phyloP scores from a whole-genome alignment of 345 rosid species.

The Linum trigynum region DNA sequence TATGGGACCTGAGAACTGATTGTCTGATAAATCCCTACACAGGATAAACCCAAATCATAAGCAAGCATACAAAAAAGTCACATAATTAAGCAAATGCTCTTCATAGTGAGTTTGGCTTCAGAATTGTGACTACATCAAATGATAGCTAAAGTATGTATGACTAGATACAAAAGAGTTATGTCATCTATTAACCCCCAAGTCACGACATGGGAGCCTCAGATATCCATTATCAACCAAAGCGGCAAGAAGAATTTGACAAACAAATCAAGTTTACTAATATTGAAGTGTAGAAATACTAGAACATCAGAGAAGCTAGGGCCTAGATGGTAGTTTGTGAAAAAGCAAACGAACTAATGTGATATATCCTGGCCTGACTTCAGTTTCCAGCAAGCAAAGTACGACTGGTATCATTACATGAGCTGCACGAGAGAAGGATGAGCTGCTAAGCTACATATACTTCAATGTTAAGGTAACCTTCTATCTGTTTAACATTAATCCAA shows the following conservation, averaged over 20 bases:
- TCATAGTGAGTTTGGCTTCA: background rate
- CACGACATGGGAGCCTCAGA: background rate
- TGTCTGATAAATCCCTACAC: constrained; percentile 78
- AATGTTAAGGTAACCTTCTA: no score
- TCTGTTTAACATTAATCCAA: no score
- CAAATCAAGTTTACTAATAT: background rate
- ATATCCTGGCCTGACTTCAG: no score
- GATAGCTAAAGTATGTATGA: no score
- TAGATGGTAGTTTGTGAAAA: no score
- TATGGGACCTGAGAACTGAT: constrained; percentile 71
- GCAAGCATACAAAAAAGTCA: background rate
- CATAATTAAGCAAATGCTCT: background rate
- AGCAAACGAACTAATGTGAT: no score
- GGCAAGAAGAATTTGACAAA: background rate
- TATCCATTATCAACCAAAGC: background rate
- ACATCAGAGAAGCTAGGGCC: no score
- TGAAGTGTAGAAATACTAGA: no score
- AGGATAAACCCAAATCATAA: constrained; percentile 1
- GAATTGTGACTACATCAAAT: background rate
- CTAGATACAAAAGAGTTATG: background rate
- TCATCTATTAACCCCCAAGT: background rate
- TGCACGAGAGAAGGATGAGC: no score
- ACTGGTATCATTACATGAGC: no score
- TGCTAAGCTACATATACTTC: no score
- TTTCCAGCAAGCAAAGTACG: no score